Percentiles rank a stretch among this genome's conserved stretches.
These are phyloP conservation scores for Fusarium vanettenii DNA, from an alignment of 2,329 filamentous ascomycete species.

Conservation along the genomic window DNA sequence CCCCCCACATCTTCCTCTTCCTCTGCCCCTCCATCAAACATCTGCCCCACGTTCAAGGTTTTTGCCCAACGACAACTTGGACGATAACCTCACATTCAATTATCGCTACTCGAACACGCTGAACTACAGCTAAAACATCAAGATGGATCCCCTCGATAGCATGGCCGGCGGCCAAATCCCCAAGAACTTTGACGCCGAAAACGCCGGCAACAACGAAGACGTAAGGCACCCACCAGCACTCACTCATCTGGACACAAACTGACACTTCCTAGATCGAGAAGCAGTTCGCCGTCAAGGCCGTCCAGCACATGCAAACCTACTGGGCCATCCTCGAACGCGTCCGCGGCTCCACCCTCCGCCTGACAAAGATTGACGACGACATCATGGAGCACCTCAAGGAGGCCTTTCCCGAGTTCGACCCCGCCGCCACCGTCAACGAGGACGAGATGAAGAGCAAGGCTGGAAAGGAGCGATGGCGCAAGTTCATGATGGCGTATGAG, in stretches of 20 bases:
- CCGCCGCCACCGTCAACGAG: slow-evolving; percentile 83
- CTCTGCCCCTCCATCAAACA: slow-evolving; percentile 44
- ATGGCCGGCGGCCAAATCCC: slow-evolving; percentile 55
- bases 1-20: slow-evolving; percentile 27
- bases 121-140: background rate
- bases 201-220: slow-evolving; percentile 66
- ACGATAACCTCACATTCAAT: slow-evolving; percentile 10
- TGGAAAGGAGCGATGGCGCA: slow-evolving; percentile 94
- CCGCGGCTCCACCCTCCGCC: slow-evolving; percentile 85
- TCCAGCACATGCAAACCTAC: slow-evolving; percentile 97
- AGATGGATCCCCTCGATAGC: slow-evolving; percentile 54
- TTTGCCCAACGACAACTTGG: slow-evolving; percentile 36
- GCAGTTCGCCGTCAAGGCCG: slow-evolving; percentile 98
- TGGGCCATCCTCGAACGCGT: slow-evolving; percentile 95
- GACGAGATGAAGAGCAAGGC: slow-evolving; percentile 97
- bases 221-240: slow-evolving; percentile 51
- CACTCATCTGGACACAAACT: background rate
- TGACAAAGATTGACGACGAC: slow-evolving; percentile 95
- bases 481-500: slow-evolving; percentile 94
- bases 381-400: slow-evolving; percentile 89
- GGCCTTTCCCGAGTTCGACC: slow-evolving; percentile 94
- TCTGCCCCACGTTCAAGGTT: slow-evolving; percentile 46
- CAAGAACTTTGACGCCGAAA: slow-evolving; percentile 69
- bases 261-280: slow-evolving; percentile 84
- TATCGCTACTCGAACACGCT: background rate